Evolutionary conservation across 1,139 yeast genomes (phyloP).

Genomic region (Wickerhamiella infanticola): DNA sequence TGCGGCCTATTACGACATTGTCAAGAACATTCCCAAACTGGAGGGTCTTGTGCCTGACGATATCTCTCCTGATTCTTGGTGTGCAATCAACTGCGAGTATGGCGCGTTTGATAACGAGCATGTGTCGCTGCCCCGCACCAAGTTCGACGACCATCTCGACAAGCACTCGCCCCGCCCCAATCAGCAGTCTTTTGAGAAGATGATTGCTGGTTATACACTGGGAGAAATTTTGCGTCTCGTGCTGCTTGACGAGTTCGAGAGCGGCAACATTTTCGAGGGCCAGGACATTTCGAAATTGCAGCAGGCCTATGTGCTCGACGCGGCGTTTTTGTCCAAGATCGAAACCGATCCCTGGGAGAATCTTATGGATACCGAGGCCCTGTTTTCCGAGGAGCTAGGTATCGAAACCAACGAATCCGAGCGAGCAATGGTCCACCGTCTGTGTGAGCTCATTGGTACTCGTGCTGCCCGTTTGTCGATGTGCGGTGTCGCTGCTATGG

Average conservation of each 20-base stretch:
- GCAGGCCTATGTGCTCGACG: slow-evolving; percentile 60
- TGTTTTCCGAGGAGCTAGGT: slow-evolving; percentile 44
- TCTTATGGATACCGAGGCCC: slow-evolving; percentile 54
- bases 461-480: slow-evolving; percentile 87
- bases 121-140: slow-evolving; percentile 63
- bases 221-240: slow-evolving; percentile 84
- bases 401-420: slow-evolving; percentile 61
- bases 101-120: slow-evolving; percentile 96
- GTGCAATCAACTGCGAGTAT: slow-evolving; percentile 98
- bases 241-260: slow-evolving; percentile 53
- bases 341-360: slow-evolving; percentile 88
- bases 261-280: slow-evolving; percentile 48
- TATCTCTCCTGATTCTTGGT: slow-evolving; percentile 45
- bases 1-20: slow-evolving; percentile 81
- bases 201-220: slow-evolving; percentile 92
- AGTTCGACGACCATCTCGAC: slow-evolving; percentile 70
- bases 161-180: slow-evolving; percentile 88
- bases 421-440: slow-evolving; percentile 64
- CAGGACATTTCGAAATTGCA: slow-evolving; percentile 51
- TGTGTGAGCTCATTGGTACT: slow-evolving; percentile 79
- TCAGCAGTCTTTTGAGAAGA: slow-evolving; percentile 90
- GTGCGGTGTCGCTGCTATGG: slow-evolving; percentile 92
- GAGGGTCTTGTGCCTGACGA: slow-evolving; percentile 55
- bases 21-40: slow-evolving; percentile 64
- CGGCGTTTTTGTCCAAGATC: slow-evolving; percentile 71